Evolutionary conservation across 1,284 basidiomycete genomes (phyloP), one percentile per base, ranked within the genome.

Genomic region (Cryptococcus wingfieldii): DNA sequence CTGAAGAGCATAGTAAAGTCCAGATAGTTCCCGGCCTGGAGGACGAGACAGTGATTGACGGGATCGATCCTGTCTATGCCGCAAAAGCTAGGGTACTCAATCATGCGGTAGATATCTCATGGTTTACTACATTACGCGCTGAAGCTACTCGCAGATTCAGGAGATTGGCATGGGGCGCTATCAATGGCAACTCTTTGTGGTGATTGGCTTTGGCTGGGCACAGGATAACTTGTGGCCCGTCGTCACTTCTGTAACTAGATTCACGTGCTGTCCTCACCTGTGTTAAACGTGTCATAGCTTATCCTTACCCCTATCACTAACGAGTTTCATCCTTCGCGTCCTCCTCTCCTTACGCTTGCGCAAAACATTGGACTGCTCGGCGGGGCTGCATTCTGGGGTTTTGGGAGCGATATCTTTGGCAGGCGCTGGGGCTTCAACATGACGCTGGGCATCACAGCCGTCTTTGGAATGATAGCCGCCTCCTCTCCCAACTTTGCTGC

Each of bases 151-250:
- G 13, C 49, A 67, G 62, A 67, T 75, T 42, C 61, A 68, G 31
- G 65, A 74, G 51, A 82, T 86, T 50, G 84, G 85, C n/a, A 85
- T 84, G 60, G 84, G 85, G 4, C 77, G 77, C 58, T 86, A 85
- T 70, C 84, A 86, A 65, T 76, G 79, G 67, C 81, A 84, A 70
- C 76, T 86, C 23, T 84, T 84, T 62, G 52, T 80, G 45, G 75
- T 85, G 7, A 79, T 82, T 38, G 84, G 84, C 7, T 68, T 70
- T 34, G 67, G 67, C 16, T 68, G 66, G 66, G 63, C 62, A 6
- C 54, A 51, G 25, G 58, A 65, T 80, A 82, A 83, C 58, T 66
- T 82, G 38, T 67, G 66, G 67, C 65, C 66, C 5, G 67, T 69
- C 51, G 64, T 66, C 8, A 71, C 68, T 13, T 61, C 58, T 34